Evolutionary conservation across 1,284 basidiomycete genomes (phyloP).

Genomic region (Ceratobasidium theobromae): DNA sequence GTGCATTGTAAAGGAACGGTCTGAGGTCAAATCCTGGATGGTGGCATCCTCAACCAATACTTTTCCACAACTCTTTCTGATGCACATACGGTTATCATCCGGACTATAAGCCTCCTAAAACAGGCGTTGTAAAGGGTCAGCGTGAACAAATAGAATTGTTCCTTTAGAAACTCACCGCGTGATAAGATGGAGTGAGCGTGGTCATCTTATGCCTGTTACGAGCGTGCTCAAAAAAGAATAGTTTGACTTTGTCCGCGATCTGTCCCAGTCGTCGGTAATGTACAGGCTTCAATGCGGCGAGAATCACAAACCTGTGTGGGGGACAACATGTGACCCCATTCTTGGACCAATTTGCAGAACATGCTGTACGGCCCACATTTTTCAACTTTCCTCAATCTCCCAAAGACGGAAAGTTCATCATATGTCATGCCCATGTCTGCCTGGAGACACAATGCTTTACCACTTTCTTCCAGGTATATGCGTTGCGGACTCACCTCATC

Average conservation of each 20-base stretch:
- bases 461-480: not conserved
- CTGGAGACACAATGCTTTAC: constrained; percentile 45
- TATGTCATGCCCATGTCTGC: constrained; percentile 99
- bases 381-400: constrained; percentile 90
- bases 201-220: constrained; percentile 99
- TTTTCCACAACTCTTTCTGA: not conserved
- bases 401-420: constrained; percentile 93
- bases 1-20: constrained; percentile 92
- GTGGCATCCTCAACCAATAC: not conserved
- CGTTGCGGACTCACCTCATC: constrained; percentile 68
- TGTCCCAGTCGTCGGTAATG: constrained; percentile 16
- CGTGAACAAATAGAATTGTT: not conserved
- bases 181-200: constrained; percentile 93
- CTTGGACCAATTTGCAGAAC: constrained; percentile 90
- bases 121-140: constrained; percentile 26
- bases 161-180: constrained; percentile 65
- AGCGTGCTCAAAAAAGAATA: constrained; percentile 97
- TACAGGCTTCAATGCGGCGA: not conserved
- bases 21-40: constrained; percentile 85
- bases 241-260: constrained; percentile 97
- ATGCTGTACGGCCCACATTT: constrained; percentile 97
- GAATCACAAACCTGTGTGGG: constrained; percentile 59
- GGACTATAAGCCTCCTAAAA: constrained; percentile 89
- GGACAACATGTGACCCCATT: constrained; percentile 73
- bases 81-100: constrained; percentile 86